phyloP scores from a whole-genome alignment of 2,329 filamentous ascomycete genomes.

The Cladobotryum mycophilum region DNA sequence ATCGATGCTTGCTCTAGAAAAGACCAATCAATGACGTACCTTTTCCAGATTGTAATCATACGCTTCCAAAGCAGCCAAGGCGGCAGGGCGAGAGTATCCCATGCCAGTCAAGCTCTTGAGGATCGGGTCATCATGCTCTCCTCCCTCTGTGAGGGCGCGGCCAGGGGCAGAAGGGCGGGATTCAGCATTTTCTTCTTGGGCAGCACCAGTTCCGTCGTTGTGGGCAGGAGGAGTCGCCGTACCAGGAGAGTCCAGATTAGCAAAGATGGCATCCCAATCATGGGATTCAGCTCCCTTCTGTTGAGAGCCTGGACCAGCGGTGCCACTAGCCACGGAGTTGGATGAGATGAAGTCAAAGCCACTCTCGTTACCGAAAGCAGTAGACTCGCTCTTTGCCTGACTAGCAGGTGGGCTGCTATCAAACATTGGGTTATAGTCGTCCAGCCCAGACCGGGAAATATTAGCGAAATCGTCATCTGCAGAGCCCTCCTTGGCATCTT shows the following conservation, averaged over 20 bases:
- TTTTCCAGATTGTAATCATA: constrained; percentile 95
- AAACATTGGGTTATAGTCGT: constrained; percentile 78
- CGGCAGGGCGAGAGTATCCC: constrained; percentile 73
- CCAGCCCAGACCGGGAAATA: constrained; percentile 62
- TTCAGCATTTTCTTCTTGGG: constrained; percentile 14
- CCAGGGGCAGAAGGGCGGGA: constrained; percentile 36
- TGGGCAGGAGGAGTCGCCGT: constrained; percentile 21
- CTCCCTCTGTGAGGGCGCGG: constrained; percentile 64
- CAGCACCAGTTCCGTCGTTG: constrained; percentile 1
- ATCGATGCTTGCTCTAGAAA: not conserved
- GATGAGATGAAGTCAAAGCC: constrained; percentile 53
- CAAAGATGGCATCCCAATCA: constrained; percentile 95
- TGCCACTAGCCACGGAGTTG: constrained; percentile 23
- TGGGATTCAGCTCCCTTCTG: constrained; percentile 48
- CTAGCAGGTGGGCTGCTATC: constrained; percentile 60
- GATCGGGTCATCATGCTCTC: constrained; percentile 84
- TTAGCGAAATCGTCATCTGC: constrained; percentile 75
- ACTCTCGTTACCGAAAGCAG: constrained; percentile 47
- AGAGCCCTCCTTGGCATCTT: constrained; percentile 75
- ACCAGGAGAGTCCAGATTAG: constrained; percentile 59
- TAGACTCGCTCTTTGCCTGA: constrained; percentile 48
- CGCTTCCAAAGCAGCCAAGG: constrained; percentile 78
- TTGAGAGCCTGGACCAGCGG: constrained; percentile 31
- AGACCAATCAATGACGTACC: constrained; percentile 48
- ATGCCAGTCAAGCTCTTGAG: constrained; percentile 83